Percentiles rank a stretch among this genome's conserved stretches.
These are phyloP conservation scores for Argentina anserina DNA, from an alignment of 306 rosid genomes.

Conservation along the genomic window DNA sequence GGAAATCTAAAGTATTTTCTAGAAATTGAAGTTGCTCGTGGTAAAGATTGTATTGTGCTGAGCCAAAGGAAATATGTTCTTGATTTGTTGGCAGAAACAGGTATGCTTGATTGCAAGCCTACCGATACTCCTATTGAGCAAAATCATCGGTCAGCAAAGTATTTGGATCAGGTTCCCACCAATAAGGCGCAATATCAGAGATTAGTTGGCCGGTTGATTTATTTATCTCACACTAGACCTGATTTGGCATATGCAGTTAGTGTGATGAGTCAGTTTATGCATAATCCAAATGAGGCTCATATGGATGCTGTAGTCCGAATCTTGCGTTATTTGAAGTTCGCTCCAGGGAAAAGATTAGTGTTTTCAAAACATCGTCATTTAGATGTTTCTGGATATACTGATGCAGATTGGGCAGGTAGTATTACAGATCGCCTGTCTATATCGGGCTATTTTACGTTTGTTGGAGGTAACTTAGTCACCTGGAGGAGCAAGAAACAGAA, in stretches of 20 bases:
- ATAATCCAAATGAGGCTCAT: neutral
- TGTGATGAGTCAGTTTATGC: neutral
- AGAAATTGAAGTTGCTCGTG: too few species aligned
- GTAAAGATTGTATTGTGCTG: too few species aligned
- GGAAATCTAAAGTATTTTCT: too few species aligned
- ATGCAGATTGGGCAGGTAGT: too few species aligned
- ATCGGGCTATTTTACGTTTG: too few species aligned
- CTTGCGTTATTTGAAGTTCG: neutral
- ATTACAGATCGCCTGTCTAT: too few species aligned
- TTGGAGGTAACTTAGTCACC: too few species aligned
- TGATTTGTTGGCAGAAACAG: neutral
- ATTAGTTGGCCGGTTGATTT: neutral
- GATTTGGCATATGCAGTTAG: neutral
- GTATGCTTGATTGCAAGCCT: neutral
- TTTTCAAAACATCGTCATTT: neutral
- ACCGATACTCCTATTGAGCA: neutral
- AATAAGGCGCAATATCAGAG: neutral
- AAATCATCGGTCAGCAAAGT: neutral
- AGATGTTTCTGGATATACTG: too few species aligned
- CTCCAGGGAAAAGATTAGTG: neutral
- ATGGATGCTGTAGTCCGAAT: neutral
- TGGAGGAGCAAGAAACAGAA: too few species aligned
- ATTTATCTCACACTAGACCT: neutral
- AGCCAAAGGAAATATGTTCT: neutral
- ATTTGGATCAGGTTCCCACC: neutral